These are phyloP conservation scores for Silene coronaria DNA, from an alignment of 179 eudicot genomes.

Conservation along the genomic window DNA sequence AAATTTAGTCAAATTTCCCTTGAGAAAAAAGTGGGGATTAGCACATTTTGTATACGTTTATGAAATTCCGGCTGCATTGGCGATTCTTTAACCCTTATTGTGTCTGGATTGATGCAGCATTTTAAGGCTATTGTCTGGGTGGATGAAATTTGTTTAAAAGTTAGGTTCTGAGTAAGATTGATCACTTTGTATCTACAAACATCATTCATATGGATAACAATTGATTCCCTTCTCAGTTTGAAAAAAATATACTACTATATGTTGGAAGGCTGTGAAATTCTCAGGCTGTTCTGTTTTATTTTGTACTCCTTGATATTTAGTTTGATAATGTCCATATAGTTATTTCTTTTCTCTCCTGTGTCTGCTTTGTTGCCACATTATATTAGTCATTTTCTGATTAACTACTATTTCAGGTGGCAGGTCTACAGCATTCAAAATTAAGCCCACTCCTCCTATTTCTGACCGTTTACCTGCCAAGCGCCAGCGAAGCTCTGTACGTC, in stretches of 20 bases:
- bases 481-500: constrained; percentile 43
- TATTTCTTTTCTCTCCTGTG: background rate
- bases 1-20: background rate
- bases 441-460: constrained; percentile 54
- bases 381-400: background rate
- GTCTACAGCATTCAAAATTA: constrained; percentile 61
- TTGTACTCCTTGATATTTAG: background rate
- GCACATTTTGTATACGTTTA: background rate
- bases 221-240: background rate
- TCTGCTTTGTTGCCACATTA: background rate
- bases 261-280: background rate
- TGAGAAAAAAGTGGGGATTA: background rate
- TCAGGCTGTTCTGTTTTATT: background rate
- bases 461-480: constrained; percentile 56
- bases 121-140: background rate
- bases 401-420: constrained; percentile 54
- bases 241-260: background rate
- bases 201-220: background rate
- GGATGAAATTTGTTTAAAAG: background rate
- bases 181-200: background rate
- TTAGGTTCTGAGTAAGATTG: background rate
- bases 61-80: background rate
- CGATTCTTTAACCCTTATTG: background rate
- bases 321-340: background rate
- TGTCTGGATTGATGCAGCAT: background rate